phyloP scores from a whole-genome alignment of 129 eudicot species.

The Glebionis coronaria region DNA sequence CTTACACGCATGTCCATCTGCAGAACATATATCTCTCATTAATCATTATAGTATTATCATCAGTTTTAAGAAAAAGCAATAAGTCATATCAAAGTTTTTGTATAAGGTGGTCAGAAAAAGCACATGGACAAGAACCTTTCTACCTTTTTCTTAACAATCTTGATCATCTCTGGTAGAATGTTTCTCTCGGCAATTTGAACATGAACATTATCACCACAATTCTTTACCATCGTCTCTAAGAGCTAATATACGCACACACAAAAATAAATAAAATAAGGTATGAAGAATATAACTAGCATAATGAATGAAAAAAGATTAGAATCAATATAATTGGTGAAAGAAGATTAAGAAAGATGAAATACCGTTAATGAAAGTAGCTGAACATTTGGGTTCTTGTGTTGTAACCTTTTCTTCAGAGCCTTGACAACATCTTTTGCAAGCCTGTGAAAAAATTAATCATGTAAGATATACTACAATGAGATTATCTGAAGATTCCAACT shows the following conservation, averaged over 20 bases:
- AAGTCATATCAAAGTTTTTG: constrained; percentile 13
- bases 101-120: neutral
- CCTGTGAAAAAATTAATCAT: constrained; percentile 36
- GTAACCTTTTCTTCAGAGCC: constrained; percentile 84
- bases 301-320: neutral
- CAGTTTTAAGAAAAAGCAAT: no score
- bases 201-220: constrained; percentile 90
- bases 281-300: neutral
- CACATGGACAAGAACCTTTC: neutral
- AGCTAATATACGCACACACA: constrained; percentile 43
- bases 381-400: constrained; percentile 87
- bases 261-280: neutral
- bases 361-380: constrained; percentile 89
- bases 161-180: constrained; percentile 78
- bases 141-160: constrained; percentile 77
- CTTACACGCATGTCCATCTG: constrained; percentile 90
- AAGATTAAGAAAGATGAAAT: constrained; percentile 13
- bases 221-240: constrained; percentile 94
- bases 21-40: constrained; percentile 17
- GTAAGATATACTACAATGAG: constrained; percentile 12
- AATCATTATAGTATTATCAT: neutral
- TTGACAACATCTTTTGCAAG: constrained; percentile 82
- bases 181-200: constrained; percentile 73
- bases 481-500: neutral
- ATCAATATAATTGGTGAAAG: neutral